Conservation (phyloP, 2,329 filamentous ascomycete genomes). For the Bisporella sp. region DNA sequence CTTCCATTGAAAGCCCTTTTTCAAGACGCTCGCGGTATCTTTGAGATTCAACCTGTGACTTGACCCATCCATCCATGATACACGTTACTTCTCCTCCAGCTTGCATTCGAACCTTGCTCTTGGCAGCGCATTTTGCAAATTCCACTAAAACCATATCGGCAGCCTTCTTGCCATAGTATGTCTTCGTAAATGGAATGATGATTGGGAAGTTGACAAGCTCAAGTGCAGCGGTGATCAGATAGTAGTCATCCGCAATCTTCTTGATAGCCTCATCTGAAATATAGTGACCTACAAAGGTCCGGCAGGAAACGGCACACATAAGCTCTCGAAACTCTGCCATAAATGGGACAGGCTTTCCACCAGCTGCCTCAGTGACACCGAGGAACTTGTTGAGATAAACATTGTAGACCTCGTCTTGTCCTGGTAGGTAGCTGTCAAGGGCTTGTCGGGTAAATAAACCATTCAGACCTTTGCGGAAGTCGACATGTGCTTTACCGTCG, state of each 20-base stretch:
- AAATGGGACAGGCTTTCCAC: constrained; percentile 72
- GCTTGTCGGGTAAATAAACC: constrained; percentile 88
- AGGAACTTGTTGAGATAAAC: constrained; percentile 77
- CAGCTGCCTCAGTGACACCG: constrained; percentile 63
- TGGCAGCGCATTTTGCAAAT: constrained; percentile 85
- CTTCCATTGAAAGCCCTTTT: constrained; percentile 60
- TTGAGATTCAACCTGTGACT: constrained; percentile 79
- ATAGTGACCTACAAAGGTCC: constrained; percentile 96
- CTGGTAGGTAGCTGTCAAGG: constrained; percentile 80
- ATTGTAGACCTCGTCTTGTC: constrained; percentile 88
- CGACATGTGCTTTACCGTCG: constrained; percentile 89
- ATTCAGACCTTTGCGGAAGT: constrained; percentile 96
- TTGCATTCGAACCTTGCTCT: constrained; percentile 87
- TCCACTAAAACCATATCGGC: constrained; percentile 86
- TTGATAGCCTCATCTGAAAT: constrained; percentile 85
- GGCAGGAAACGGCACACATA: constrained; percentile 90
- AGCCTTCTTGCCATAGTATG: constrained; percentile 95
- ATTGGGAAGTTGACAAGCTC: constrained; percentile 98
- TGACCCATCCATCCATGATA: constrained; percentile 94
- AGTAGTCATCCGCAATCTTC: constrained; percentile 95
- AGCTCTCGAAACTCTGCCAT: constrained; percentile 91
- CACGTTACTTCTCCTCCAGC: constrained; percentile 81
- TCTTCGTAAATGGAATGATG: constrained; percentile 90
- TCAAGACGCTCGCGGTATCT: constrained; percentile 73
- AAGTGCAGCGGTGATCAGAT: constrained; percentile 88